phyloP scores from a whole-genome alignment of 768 basidiomycete genomes.

The Lactarius evosmus region DNA sequence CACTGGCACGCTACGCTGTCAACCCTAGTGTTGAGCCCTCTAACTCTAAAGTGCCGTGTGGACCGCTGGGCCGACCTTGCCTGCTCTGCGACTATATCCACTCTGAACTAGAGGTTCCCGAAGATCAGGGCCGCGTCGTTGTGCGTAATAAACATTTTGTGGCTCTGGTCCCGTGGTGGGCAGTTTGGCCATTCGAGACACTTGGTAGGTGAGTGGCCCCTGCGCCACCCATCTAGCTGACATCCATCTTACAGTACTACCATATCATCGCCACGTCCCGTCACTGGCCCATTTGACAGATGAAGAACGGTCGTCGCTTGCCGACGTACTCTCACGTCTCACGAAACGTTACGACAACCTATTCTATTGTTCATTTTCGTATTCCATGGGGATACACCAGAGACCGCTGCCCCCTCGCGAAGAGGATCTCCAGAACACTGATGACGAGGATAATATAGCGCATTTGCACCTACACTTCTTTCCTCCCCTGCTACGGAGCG shows the following conservation, averaged over 20 bases:
- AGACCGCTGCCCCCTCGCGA: slow-evolving; percentile 52
- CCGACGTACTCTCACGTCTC: slow-evolving; percentile 60
- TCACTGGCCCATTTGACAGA: slow-evolving; percentile 58
- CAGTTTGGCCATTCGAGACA: slow-evolving; percentile 88
- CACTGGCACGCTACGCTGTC: slow-evolving; percentile 50
- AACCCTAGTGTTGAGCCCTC: slow-evolving; percentile 37
- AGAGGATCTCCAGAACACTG: slow-evolving; percentile 35
- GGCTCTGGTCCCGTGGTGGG: slow-evolving; percentile 93
- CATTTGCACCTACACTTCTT: slow-evolving; percentile 87
- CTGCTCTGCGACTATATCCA: slow-evolving; percentile 79
- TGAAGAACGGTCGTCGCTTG: slow-evolving; percentile 62
- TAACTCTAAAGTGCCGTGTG: slow-evolving; percentile 49
- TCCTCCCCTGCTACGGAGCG: slow-evolving; percentile 79
- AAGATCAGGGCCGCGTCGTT: slow-evolving; percentile 59
- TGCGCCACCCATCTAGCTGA: slow-evolving; percentile 14
- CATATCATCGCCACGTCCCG: slow-evolving; percentile 74
- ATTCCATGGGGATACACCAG: slow-evolving; percentile 95
- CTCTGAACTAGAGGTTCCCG: slow-evolving; percentile 49
- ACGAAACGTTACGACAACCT: slow-evolving; percentile 74
- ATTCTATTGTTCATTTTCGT: slow-evolving; percentile 85
- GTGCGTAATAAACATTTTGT: slow-evolving; percentile 73
- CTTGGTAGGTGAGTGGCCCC: slow-evolving; percentile 46
- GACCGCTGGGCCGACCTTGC: slow-evolving; percentile 57
- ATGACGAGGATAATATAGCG: slow-evolving; percentile 51
- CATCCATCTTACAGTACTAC: slow-evolving; percentile 51